Evolutionary conservation across 371 early-diverging fungal genomes (phyloP).

Genomic region (Modicella reniformis): DNA sequence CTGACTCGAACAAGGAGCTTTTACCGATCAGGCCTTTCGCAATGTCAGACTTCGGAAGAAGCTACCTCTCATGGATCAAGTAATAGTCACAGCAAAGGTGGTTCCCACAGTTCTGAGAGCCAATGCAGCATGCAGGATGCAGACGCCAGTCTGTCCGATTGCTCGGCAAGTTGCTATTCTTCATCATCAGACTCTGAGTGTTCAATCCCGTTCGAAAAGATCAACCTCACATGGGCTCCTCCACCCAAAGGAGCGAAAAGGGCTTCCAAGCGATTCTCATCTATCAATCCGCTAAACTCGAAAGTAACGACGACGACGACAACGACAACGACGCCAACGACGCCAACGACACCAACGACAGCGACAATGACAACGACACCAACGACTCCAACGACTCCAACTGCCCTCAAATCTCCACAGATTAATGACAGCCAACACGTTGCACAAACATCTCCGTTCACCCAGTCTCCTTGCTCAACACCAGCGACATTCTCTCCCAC

Average conservation of each 20-base stretch:
- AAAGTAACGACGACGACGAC: conserved; percentile 1
- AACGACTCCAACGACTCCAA: not conserved
- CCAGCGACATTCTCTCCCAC: not conserved
- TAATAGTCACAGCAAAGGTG: conserved; percentile 5
- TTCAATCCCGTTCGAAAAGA: conserved; percentile 44
- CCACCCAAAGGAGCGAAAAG: conserved; percentile 44
- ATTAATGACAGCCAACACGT: conserved; percentile 4
- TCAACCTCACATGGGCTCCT: conserved; percentile 46
- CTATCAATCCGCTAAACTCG: conserved; percentile 12
- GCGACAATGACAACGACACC: not conserved
- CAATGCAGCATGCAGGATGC: conserved; percentile 42
- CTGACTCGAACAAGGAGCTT: conserved; percentile 38
- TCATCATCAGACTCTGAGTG: conserved; percentile 49
- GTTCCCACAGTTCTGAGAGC: conserved; percentile 3
- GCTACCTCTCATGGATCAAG: not conserved
- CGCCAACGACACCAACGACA: not conserved
- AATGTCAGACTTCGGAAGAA: not conserved
- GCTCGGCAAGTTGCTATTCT: conserved; percentile 41
- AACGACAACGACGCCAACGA: not conserved
- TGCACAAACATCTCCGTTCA: conserved; percentile 8
- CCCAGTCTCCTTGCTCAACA: too few relatives aligned
- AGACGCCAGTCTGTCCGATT: conserved; percentile 40
- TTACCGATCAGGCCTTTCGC: conserved; percentile 34
- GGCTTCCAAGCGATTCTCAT: conserved; percentile 39
- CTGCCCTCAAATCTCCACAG: not conserved